Conservation (phyloP, 1,284 basidiomycete genomes). For the Irpex sp. region DNA sequence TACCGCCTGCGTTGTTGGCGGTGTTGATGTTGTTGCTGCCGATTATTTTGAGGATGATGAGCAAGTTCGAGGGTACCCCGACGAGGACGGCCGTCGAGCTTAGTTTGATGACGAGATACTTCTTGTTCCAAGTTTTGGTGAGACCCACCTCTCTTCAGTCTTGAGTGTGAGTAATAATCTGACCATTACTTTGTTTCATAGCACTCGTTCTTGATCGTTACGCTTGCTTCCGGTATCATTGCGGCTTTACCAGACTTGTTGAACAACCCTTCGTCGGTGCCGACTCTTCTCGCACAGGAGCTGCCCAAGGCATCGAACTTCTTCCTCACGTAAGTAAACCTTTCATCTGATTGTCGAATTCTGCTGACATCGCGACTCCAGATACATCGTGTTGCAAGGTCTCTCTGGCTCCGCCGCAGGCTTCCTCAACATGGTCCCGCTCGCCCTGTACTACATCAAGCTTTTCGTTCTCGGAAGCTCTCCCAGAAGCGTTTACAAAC, state of each 20-base stretch:
- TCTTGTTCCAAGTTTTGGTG: conserved; percentile 87
- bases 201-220: conserved; percentile 89
- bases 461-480: conserved; percentile 82
- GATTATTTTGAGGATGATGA: conserved; percentile 73
- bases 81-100: conserved; percentile 80
- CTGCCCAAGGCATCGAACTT: conserved; percentile 88
- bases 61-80: conserved; percentile 76
- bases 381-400: conserved; percentile 61
- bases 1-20: conserved; percentile 82
- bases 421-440: conserved; percentile 73
- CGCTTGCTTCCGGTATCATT: conserved; percentile 76
- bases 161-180: not conserved
- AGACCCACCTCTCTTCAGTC: conserved; percentile 27
- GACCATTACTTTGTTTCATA: conserved; percentile 20
- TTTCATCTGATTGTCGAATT: not conserved
- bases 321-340: conserved; percentile 64
- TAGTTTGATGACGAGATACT: conserved; percentile 87
- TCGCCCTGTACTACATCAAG: conserved; percentile 83
- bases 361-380: not conserved
- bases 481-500: conserved; percentile 74
- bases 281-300: conserved; percentile 64
- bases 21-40: conserved; percentile 91
- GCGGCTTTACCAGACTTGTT: conserved; percentile 57
- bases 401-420: conserved; percentile 72
- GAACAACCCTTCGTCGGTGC: conserved; percentile 55